Evolutionary conservation across 345 rosid species (phyloP).

Genomic region (Corchorus capsularis): DNA sequence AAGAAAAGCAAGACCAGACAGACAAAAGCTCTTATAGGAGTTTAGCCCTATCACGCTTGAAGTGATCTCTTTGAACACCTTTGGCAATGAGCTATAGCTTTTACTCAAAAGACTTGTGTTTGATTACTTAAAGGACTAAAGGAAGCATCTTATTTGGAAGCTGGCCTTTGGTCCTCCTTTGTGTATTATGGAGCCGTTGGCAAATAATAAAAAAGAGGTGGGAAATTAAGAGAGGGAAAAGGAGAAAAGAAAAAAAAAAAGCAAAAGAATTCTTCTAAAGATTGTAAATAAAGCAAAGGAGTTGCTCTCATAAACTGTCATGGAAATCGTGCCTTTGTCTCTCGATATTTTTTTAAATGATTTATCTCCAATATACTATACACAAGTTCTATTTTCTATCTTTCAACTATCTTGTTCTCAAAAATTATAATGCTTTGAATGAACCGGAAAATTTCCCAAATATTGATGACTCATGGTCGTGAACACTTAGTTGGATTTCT

Average conservation of each 20-base stretch:
- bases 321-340: neutral
- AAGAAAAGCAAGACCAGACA: neutral
- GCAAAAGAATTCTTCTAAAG: neutral
- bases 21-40: neutral
- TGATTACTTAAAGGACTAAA: conserved; percentile 17
- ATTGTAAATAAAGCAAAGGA: conserved; percentile 8
- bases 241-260: neutral
- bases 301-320: neutral
- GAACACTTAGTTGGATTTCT: neutral
- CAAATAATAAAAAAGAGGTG: conserved; percentile 7
- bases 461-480: neutral
- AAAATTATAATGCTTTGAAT: neutral
- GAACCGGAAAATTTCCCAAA: neutral
- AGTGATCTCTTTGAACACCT: conserved; percentile 27
- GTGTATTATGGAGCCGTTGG: conserved; percentile 24
- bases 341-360: too few species aligned
- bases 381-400: neutral
- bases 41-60: conserved; percentile 16
- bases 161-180: conserved; percentile 2
- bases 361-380: neutral
- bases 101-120: conserved; percentile 24
- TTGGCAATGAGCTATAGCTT: conserved; percentile 28
- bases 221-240: neutral
- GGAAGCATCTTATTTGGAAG: conserved; percentile 22
- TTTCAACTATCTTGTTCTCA: neutral